phyloP scores from a whole-genome alignment of 352 stramenopile species.

The Blastocystis sp. region DNA sequence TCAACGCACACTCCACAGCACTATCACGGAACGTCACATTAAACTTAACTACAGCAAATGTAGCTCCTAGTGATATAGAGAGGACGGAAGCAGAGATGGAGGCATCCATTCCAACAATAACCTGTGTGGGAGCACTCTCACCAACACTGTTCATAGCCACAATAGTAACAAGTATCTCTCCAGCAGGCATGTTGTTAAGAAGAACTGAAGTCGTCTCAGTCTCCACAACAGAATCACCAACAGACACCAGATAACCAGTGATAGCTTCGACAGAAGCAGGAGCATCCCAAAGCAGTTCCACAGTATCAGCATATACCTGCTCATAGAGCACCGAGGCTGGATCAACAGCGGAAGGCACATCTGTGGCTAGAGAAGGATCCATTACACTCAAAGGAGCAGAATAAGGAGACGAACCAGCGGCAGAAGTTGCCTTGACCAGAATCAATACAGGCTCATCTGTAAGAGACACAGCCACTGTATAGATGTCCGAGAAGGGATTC shows the following conservation, averaged over 20 bases:
- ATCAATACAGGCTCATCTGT: neutral
- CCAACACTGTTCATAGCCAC: neutral
- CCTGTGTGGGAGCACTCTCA: neutral
- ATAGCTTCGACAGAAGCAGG: neutral
- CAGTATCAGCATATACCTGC: neutral
- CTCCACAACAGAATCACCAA: neutral
- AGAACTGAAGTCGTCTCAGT: neutral
- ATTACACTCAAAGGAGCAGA: neutral
- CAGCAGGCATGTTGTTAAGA: neutral
- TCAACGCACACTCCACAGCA: conserved; percentile 36
- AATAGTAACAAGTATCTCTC: neutral
- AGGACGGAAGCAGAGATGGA: neutral
- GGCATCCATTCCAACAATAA: neutral
- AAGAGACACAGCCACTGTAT: neutral
- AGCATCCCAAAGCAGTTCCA: neutral
- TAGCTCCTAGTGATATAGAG: neutral
- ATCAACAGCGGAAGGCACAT: neutral
- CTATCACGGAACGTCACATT: neutral
- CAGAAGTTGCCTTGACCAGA: neutral
- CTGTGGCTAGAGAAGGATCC: neutral
- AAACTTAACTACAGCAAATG: conserved; percentile 7
- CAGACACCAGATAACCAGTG: neutral
- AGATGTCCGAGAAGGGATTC: neutral
- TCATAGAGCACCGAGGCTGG: neutral
- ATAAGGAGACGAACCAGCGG: neutral